Conservation (phyloP, 306 rosid species). For the Comarum palustre region DNA sequence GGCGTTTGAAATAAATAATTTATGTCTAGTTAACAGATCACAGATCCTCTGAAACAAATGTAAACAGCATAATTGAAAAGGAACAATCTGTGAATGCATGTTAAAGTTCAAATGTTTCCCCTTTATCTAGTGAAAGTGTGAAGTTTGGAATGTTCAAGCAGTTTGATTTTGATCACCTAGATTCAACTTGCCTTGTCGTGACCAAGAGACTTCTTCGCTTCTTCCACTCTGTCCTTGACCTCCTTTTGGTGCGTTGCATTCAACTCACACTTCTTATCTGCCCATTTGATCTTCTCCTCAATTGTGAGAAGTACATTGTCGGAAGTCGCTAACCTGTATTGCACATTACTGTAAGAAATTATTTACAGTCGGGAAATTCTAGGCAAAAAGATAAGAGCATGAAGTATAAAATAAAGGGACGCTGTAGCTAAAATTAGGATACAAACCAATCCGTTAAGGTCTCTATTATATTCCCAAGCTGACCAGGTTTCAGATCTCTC, state of each 20-base stretch:
- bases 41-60: background rate
- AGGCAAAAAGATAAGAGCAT: background rate
- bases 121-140: background rate
- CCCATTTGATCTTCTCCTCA: slow-evolving; percentile 26
- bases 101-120: background rate
- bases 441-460: slow-evolving; percentile 20
- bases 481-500: slow-evolving; percentile 25
- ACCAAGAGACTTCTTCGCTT: slow-evolving; percentile 16
- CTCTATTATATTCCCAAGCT: slow-evolving; percentile 20
- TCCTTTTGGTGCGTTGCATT: slow-evolving; percentile 22
- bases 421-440: background rate
- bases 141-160: background rate
- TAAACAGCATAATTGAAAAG: background rate
- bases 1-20: background rate
- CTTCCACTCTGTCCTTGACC: slow-evolving; percentile 23
- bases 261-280: slow-evolving; percentile 18
- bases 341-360: background rate
- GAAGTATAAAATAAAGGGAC: background rate
- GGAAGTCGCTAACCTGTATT: slow-evolving; percentile 11
- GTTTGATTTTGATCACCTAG: background rate
- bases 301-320: slow-evolving; percentile 22
- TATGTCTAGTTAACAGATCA: background rate
- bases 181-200: slow-evolving; percentile 12
- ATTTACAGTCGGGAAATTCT: background rate
- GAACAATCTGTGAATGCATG: background rate